These are phyloP conservation scores for Sisymbrium altissimum DNA, from an alignment of 345 rosid genomes.

Conservation along the genomic window DNA sequence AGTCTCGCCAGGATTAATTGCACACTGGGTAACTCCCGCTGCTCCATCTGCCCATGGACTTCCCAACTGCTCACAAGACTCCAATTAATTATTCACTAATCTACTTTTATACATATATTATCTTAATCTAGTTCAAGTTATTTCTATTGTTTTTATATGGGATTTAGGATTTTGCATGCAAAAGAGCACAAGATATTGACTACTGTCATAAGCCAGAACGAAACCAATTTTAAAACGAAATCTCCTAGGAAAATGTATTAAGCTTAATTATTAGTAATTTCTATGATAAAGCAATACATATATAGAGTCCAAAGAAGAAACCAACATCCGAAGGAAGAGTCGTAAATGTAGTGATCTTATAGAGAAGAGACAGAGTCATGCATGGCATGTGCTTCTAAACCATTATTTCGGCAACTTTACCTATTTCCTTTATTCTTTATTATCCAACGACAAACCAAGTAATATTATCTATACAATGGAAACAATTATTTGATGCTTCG, in stretches of 20 bases:
- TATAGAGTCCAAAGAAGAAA: not conserved
- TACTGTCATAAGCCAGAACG: not conserved
- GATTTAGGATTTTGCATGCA: not conserved
- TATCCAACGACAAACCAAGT: conserved; percentile 3
- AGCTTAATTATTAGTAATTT: not conserved
- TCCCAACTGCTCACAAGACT: conserved; percentile 43
- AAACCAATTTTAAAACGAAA: not conserved
- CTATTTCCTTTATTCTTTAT: conserved; percentile 12
- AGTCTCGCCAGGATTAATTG: conserved; percentile 69
- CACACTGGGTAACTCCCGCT: conserved; percentile 75
- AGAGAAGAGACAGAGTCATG: conserved; percentile 18
- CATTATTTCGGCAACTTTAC: conserved; percentile 3
- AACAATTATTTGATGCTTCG: conserved; percentile 1
- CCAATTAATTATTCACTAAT: not conserved
- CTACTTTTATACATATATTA: not conserved
- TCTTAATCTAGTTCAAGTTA: not conserved
- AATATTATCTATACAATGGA: not conserved
- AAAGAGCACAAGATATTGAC: not conserved
- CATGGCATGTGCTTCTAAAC: conserved; percentile 24
- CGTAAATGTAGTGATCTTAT: not conserved
- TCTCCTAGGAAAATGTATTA: not conserved
- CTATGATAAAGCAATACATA: not conserved
- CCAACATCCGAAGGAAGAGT: conserved; percentile 2
- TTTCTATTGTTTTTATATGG: not conserved
- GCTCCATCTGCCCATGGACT: conserved; percentile 96